Percentiles rank a stretch among this genome's conserved stretches.
These are phyloP conservation scores for Dothistroma septosporum DNA, from an alignment of 2,329 filamentous ascomycete genomes.

Conservation along the genomic window DNA sequence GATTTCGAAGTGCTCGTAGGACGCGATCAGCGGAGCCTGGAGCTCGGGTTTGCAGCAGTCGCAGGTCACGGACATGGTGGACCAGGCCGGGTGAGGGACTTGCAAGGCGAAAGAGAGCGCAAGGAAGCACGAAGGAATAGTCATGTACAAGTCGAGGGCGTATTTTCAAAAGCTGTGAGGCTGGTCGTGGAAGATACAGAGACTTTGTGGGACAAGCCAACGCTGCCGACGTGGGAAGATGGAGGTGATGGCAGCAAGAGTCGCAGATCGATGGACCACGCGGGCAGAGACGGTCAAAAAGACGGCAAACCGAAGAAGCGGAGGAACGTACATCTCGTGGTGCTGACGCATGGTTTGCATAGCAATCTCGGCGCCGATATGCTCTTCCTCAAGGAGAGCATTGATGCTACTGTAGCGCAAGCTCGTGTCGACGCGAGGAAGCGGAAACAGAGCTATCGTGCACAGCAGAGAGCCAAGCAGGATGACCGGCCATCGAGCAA, in stretches of 20 bases:
- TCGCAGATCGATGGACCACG: conserved; percentile 23
- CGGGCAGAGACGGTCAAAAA: conserved; percentile 15
- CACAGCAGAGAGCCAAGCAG: conserved; percentile 1
- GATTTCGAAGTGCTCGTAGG: conserved; percentile 83
- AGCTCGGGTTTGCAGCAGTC: conserved; percentile 58
- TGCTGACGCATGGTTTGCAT: conserved; percentile 90
- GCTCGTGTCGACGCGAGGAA: conserved; percentile 65
- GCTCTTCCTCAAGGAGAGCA: conserved; percentile 95
- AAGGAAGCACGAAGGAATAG: conserved; percentile 58
- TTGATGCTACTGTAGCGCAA: conserved; percentile 75
- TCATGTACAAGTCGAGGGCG: conserved; percentile 65
- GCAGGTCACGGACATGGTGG: conserved; percentile 49
- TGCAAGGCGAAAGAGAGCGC: conserved; percentile 48
- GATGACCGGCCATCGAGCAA: conserved; percentile 15
- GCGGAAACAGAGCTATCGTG: conserved; percentile 43
- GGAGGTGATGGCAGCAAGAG: conserved; percentile 25
- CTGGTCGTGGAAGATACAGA: conserved; percentile 83
- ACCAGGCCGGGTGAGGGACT: conserved; percentile 71
- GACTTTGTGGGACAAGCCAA: conserved; percentile 87
- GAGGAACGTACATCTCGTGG: conserved; percentile 82
- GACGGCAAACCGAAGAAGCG: conserved; percentile 48
- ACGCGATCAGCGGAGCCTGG: conserved; percentile 78
- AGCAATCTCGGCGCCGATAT: conserved; percentile 95
- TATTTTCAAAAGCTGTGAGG: conserved; percentile 77
- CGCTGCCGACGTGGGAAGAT: conserved; percentile 62